Evolutionary conservation across 2,329 filamentous ascomycete genomes (phyloP).

Genomic region (Aspergillus cejpii): DNA sequence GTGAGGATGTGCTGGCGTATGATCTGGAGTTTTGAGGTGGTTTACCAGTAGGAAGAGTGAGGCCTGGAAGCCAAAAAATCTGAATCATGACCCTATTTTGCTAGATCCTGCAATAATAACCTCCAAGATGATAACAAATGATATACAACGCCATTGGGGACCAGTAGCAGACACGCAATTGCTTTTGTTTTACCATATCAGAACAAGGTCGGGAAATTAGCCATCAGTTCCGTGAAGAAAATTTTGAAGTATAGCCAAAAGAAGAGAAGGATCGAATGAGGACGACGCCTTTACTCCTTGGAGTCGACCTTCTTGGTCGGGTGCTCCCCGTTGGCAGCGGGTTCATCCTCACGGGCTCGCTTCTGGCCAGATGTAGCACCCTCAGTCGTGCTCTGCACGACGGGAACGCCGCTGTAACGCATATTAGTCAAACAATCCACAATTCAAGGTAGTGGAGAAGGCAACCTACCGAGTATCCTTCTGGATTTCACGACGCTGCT

Average conservation of each 20-base stretch:
- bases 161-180: not conserved
- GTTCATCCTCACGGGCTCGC: slow-evolving; percentile 41
- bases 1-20: slow-evolving; percentile 40
- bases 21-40: slow-evolving; percentile 33
- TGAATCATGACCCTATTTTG: not conserved
- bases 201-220: slow-evolving; percentile 1
- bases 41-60: not conserved
- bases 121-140: slow-evolving; percentile 2
- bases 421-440: slow-evolving; percentile 12
- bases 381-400: slow-evolving; percentile 36
- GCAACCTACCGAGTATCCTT: slow-evolving; percentile 39
- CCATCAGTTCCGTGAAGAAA: slow-evolving; percentile 19
- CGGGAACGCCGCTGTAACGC: slow-evolving; percentile 38
- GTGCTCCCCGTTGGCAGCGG: slow-evolving; percentile 28
- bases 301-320: slow-evolving; percentile 46
- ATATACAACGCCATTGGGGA: slow-evolving; percentile 9
- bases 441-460: not conserved
- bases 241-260: slow-evolving; percentile 7
- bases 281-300: slow-evolving; percentile 32
- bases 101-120: slow-evolving; percentile 1
- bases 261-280: slow-evolving; percentile 8
- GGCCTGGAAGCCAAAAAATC: not conserved
- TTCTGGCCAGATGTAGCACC: slow-evolving; percentile 36
- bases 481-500: slow-evolving; percentile 28
- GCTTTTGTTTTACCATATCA: slow-evolving; percentile 5